phyloP scores from a whole-genome alignment of 2,329 filamentous ascomycete genomes.

The Diaporthe citriasiana region DNA sequence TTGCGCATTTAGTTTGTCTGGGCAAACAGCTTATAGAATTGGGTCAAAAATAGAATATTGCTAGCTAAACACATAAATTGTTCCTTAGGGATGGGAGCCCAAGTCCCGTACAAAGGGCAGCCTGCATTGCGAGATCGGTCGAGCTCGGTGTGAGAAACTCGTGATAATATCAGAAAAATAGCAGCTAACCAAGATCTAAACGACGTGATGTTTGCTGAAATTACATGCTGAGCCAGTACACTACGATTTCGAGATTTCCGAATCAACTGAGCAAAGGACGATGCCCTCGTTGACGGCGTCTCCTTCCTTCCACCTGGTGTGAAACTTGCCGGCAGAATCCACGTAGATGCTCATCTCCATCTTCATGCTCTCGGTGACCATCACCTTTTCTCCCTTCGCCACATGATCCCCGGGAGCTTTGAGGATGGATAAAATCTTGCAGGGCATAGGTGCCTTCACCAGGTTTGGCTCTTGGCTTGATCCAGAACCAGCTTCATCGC shows the following conservation, averaged over 20 bases:
- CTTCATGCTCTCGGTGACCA: conserved; percentile 7
- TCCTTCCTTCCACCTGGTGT: neutral
- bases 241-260: neutral
- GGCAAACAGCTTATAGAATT: too few species aligned
- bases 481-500: neutral
- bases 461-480: neutral
- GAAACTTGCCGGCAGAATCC: neutral
- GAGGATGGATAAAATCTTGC: conserved; percentile 4
- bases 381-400: neutral
- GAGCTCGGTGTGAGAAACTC: too few species aligned
- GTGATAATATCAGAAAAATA: too few species aligned
- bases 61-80: too few species aligned
- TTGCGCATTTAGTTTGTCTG: too few species aligned
- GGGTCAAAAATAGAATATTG: too few species aligned
- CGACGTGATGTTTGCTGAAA: too few species aligned
- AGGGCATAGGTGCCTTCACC: conserved; percentile 1
- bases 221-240: neutral
- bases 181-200: too few species aligned
- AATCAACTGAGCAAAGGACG: neutral
- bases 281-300: conserved; percentile 1
- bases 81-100: too few species aligned
- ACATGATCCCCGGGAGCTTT: neutral
- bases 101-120: too few species aligned
- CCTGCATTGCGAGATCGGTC: too few species aligned
- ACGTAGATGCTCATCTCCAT: conserved; percentile 1